These are phyloP conservation scores for Avena eriantha DNA, from an alignment of 176 grass and related monocot genomes.

Conservation along the genomic window DNA sequence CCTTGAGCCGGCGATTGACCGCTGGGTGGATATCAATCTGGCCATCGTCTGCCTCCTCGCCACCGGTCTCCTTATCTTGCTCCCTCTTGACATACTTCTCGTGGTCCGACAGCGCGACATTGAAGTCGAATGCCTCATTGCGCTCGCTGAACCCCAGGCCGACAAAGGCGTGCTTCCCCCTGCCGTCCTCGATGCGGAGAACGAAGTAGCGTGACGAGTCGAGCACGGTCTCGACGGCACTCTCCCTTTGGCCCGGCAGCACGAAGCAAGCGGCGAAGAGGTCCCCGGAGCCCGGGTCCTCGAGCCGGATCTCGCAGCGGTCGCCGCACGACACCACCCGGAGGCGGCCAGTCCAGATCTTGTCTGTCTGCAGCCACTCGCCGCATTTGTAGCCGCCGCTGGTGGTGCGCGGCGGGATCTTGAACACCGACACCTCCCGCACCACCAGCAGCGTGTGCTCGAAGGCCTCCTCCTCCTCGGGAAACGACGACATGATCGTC, in stretches of 20 bases:
- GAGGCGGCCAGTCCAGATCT: slow-evolving; percentile 98
- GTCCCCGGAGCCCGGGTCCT: slow-evolving; percentile 87
- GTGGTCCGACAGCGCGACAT: slow-evolving; percentile 93
- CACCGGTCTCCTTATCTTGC: slow-evolving; percentile 77
- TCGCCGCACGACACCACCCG: slow-evolving; percentile 90
- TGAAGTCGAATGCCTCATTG: slow-evolving; percentile 99
- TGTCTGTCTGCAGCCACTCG: slow-evolving; percentile 97
- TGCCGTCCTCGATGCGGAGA: slow-evolving; percentile 84
- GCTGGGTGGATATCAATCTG: slow-evolving; percentile 90
- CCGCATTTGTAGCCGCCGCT: slow-evolving; percentile 99
- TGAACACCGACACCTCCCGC: slow-evolving; percentile 93
- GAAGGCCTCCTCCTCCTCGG: slow-evolving; percentile 87
- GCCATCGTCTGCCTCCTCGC: slow-evolving; percentile 62
- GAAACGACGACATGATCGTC: slow-evolving; percentile 40
- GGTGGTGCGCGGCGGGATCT: slow-evolving; percentile 89
- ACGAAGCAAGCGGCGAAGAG: slow-evolving; percentile 95
- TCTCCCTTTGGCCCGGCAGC: slow-evolving; percentile 71
- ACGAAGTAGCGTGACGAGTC: slow-evolving; percentile 98
- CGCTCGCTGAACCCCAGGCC: slow-evolving; percentile 94
- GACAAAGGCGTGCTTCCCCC: slow-evolving; percentile 93
- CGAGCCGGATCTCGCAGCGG: slow-evolving; percentile 90
- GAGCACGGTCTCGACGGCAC: slow-evolving; percentile 76
- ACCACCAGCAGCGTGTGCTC: slow-evolving; percentile 98
- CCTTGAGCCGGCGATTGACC: slow-evolving; percentile 93
- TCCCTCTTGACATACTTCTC: slow-evolving; percentile 99